These are phyloP conservation scores for Pleurotus citrinopileatus DNA, from an alignment of 768 basidiomycete species.

Conservation along the genomic window DNA sequence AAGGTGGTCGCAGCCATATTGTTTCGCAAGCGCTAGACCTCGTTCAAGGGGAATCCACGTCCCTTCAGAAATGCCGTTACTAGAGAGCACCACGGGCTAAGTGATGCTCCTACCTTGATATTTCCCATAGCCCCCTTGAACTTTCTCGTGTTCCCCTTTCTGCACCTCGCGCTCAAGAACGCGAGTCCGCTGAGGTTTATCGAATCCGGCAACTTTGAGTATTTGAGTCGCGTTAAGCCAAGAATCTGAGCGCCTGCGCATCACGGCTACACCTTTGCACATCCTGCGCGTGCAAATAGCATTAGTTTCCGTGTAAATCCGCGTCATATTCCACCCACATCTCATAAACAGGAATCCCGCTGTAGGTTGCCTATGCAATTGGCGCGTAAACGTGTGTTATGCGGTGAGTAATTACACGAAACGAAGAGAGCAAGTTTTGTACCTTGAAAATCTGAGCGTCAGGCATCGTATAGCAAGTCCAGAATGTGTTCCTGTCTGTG, in stretches of 20 bases:
- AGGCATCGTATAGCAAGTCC: slow-evolving; percentile 48
- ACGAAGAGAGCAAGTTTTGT: slow-evolving; percentile 13
- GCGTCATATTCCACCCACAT: slow-evolving; percentile 59
- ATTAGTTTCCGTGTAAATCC: slow-evolving; percentile 32
- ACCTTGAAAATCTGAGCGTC: slow-evolving; percentile 89
- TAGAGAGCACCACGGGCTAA: slow-evolving; percentile 15
- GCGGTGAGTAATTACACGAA: slow-evolving; percentile 19
- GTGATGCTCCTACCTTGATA: slow-evolving; percentile 77
- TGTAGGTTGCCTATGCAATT: slow-evolving; percentile 75
- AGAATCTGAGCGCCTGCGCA: slow-evolving; percentile 93
- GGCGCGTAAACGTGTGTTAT: slow-evolving; percentile 12
- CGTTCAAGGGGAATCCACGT: slow-evolving; percentile 98
- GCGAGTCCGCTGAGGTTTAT: slow-evolving; percentile 97
- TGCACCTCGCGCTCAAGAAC: slow-evolving; percentile 98
- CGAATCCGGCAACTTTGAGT: slow-evolving; percentile 97
- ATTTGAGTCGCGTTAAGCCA: slow-evolving; percentile 99
- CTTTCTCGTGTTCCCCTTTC: slow-evolving; percentile 98
- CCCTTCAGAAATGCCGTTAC: slow-evolving; percentile 44
- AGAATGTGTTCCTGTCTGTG: slow-evolving; percentile 6
- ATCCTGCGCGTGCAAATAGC: slow-evolving; percentile 61
- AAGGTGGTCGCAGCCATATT: slow-evolving; percentile 87
- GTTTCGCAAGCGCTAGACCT: slow-evolving; percentile 80
- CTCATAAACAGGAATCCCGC: slow-evolving; percentile 90
- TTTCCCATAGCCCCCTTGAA: slow-evolving; percentile 99
- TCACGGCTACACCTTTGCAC: slow-evolving; percentile 94